Evolutionary conservation across 1,284 basidiomycete genomes (phyloP).

Genomic region (Tremellales sp.): DNA sequence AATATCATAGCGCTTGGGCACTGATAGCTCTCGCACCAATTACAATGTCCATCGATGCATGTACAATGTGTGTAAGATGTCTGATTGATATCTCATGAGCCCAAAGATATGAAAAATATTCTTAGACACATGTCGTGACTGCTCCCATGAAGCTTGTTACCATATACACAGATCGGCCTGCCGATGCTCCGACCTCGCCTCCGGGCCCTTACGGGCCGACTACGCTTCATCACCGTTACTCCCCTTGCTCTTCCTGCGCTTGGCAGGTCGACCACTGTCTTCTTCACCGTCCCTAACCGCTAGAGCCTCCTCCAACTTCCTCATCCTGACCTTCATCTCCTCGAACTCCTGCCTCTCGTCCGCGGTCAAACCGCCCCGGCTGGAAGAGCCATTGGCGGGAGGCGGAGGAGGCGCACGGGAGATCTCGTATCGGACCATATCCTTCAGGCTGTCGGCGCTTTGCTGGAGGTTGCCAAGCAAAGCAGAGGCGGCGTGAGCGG

Average conservation of each 20-base stretch:
- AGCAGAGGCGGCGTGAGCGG: constrained; percentile 27
- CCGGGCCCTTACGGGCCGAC: no score
- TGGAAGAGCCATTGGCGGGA: not conserved
- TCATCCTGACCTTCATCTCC: not conserved
- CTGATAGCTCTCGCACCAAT: no score
- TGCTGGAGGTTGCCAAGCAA: constrained; percentile 35
- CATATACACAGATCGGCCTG: no score
- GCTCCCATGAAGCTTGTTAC: no score
- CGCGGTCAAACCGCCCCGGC: not conserved
- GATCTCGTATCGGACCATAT: constrained; percentile 46
- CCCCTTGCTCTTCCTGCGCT: not conserved
- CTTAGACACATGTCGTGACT: no score
- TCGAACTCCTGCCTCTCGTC: not conserved
- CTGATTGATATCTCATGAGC: no score
- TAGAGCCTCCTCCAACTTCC: not conserved
- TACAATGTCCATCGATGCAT: no score
- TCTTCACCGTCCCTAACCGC: not conserved
- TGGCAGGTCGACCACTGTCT: not conserved
- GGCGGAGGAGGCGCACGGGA: not conserved
- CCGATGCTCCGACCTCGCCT: no score
- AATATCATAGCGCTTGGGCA: no score
- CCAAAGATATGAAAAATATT: no score
- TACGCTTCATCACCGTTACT: not conserved
- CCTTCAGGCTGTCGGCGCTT: constrained; percentile 40
- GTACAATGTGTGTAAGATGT: no score